Percentiles rank a stretch among this genome's conserved stretches.
phyloP scores from a whole-genome alignment of 306 rosid species.

The Dryas drummondii region DNA sequence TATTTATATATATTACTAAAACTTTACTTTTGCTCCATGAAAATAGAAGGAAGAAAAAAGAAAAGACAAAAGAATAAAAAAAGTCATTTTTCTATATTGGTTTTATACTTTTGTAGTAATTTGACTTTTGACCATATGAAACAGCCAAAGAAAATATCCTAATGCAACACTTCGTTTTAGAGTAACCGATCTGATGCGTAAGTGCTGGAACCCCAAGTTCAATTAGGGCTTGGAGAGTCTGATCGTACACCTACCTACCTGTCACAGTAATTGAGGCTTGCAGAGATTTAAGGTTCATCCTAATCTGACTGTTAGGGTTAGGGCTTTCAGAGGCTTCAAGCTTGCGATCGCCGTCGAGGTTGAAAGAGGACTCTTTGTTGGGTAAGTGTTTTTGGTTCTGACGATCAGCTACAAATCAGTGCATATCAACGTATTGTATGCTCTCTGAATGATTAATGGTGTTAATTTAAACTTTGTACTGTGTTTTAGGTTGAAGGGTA shows the following conservation, averaged over 20 bases:
- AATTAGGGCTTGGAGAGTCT: constrained; percentile 1
- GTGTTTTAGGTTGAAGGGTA: constrained; percentile 41
- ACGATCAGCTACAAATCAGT: not conserved
- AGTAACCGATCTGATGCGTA: not conserved
- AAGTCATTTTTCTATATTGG: too few relatives aligned
- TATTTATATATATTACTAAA: too few relatives aligned
- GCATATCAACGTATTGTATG: not conserved
- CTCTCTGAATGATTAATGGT: not conserved
- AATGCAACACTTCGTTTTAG: not conserved
- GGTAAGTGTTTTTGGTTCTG: not conserved
- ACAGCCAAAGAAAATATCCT: too few relatives aligned
- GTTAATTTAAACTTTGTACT: not conserved
- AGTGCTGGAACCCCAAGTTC: constrained; percentile 8
- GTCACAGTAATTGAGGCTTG: not conserved
- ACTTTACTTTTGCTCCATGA: too few relatives aligned
- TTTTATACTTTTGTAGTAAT: too few relatives aligned
- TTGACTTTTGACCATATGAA: too few relatives aligned
- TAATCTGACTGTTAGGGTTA: not conserved
- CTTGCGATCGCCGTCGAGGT: not conserved
- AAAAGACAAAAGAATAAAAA: too few relatives aligned
- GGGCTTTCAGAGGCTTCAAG: constrained; percentile 1
- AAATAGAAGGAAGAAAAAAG: too few relatives aligned
- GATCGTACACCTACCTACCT: not conserved
- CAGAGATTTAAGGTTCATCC: too few relatives aligned
- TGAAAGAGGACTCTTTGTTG: not conserved